A percentile compares a stretch with the other conserved stretches of the same genome.
Conservation (phyloP, 306 rosid genomes). For the Psophocarpus tetragonolobus region DNA sequence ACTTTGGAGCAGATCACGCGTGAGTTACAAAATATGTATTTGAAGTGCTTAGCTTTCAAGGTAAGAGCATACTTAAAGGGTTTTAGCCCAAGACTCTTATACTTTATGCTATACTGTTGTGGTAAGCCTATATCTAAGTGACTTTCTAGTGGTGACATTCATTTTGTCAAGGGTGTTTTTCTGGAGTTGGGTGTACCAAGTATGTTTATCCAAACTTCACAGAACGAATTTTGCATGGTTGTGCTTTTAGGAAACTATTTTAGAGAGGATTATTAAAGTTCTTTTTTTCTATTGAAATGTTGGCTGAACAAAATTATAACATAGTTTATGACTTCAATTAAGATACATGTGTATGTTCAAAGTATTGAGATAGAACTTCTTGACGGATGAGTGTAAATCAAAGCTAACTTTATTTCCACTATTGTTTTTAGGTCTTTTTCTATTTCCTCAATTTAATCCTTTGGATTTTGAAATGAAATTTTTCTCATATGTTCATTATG, state of each 20-base stretch:
- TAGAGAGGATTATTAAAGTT: slow-evolving; percentile 20
- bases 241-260: slow-evolving; percentile 26
- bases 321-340: slow-evolving; percentile 27
- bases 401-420: neutral
- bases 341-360: neutral
- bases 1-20: slow-evolving; percentile 11
- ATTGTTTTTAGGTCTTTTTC: neutral
- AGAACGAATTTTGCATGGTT: slow-evolving; percentile 21
- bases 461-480: neutral
- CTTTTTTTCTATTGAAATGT: slow-evolving; percentile 26
- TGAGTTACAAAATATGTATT: slow-evolving; percentile 25
- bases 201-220: neutral
- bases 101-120: slow-evolving; percentile 22
- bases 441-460: neutral
- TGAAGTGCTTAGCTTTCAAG: slow-evolving; percentile 21
- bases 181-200: slow-evolving; percentile 11
- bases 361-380: slow-evolving; percentile 25
- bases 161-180: slow-evolving; percentile 13
- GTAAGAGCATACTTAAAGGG: slow-evolving; percentile 16
- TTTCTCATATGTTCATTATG: neutral
- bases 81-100: neutral
- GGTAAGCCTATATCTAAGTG: neutral
- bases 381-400: neutral
- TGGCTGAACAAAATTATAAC: slow-evolving; percentile 20
- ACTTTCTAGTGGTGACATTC: slow-evolving; percentile 27